Evolutionary conservation across 352 stramenopile species (phyloP).

Genomic region (Pelagophyceae sp.): DNA sequence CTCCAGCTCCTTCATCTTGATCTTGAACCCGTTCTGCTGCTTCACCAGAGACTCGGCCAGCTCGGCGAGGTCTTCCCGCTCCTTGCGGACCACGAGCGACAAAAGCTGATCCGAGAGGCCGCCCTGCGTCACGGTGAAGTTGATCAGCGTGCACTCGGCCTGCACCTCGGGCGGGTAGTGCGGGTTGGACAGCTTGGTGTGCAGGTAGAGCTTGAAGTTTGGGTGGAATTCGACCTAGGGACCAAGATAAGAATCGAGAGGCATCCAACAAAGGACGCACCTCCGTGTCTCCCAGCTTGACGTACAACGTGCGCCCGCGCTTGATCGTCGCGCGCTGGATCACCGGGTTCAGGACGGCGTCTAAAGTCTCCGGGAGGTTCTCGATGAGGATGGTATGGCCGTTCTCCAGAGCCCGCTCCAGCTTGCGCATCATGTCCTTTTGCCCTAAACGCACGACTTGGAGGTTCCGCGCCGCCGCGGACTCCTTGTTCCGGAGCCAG

Average conservation of each 20-base stretch:
- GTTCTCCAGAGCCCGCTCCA: conserved; percentile 82
- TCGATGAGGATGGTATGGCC: conserved; percentile 83
- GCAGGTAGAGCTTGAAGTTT: conserved; percentile 81
- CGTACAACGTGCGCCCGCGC: conserved; percentile 77
- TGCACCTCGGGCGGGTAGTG: conserved; percentile 89
- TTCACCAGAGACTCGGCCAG: conserved; percentile 76
- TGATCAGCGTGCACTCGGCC: conserved; percentile 83
- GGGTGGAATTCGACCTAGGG: conserved; percentile 76
- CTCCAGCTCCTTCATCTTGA: conserved; percentile 88
- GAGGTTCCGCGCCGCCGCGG: conserved; percentile 61
- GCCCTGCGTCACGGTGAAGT: conserved; percentile 83
- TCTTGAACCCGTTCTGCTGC: conserved; percentile 88
- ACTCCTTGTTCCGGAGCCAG: conserved; percentile 82
- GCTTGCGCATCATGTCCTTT: conserved; percentile 82
- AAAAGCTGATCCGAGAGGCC: conserved; percentile 82
- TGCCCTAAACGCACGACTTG: conserved; percentile 85
- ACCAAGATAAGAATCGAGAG: too few relatives aligned
- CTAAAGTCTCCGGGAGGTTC: conserved; percentile 84
- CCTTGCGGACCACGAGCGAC: conserved; percentile 79
- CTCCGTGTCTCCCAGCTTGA: conserved; percentile 84
- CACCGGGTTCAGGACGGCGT: conserved; percentile 79
- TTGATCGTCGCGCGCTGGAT: conserved; percentile 86
- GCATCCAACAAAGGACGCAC: too few relatives aligned
- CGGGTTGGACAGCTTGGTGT: conserved; percentile 86
- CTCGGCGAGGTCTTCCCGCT: conserved; percentile 56